Evolutionary conservation across 768 basidiomycete species (phyloP).

Genomic region (Omphalotus guepiniiformis): DNA sequence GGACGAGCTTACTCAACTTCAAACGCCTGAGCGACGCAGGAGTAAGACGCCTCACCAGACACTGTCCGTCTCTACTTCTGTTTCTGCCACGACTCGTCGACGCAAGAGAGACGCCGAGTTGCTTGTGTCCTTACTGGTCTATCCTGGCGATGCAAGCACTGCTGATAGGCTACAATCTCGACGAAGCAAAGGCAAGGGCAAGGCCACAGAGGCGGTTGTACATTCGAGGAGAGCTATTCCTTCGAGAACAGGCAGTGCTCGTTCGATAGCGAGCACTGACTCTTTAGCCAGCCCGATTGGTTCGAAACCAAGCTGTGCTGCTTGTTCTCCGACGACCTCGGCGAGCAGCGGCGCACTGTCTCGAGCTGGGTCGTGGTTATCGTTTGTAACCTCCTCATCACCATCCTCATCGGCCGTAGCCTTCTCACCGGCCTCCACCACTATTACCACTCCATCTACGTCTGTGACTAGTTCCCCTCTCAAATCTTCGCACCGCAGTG

Average conservation of each 20-base stretch:
- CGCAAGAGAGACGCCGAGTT: background rate
- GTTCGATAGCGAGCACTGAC: background rate
- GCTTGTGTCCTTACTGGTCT: background rate
- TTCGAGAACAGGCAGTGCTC: background rate
- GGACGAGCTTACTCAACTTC: background rate
- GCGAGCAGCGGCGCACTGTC: slow-evolving; percentile 1
- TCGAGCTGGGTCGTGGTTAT: slow-evolving; percentile 3
- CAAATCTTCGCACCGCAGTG: background rate
- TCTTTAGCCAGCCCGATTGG: no score
- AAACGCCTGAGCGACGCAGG: background rate
- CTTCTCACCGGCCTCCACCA: slow-evolving; percentile 8
- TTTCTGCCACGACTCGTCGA: background rate
- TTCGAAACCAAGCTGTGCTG: background rate
- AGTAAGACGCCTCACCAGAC: slow-evolving; percentile 1
- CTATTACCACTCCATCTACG: slow-evolving; percentile 9
- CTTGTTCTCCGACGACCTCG: slow-evolving; percentile 1
- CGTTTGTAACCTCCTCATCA: slow-evolving; percentile 12
- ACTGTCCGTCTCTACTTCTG: background rate
- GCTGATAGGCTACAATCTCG: slow-evolving; percentile 1
- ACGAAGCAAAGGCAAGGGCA: background rate
- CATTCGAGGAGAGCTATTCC: background rate
- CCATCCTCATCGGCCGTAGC: slow-evolving; percentile 14
- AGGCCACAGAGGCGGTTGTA: background rate
- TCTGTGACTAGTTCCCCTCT: background rate
- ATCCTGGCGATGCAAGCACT: background rate